These are phyloP conservation scores for Mariannaea elegans DNA, from an alignment of 2,329 filamentous ascomycete genomes.

Conservation along the genomic window DNA sequence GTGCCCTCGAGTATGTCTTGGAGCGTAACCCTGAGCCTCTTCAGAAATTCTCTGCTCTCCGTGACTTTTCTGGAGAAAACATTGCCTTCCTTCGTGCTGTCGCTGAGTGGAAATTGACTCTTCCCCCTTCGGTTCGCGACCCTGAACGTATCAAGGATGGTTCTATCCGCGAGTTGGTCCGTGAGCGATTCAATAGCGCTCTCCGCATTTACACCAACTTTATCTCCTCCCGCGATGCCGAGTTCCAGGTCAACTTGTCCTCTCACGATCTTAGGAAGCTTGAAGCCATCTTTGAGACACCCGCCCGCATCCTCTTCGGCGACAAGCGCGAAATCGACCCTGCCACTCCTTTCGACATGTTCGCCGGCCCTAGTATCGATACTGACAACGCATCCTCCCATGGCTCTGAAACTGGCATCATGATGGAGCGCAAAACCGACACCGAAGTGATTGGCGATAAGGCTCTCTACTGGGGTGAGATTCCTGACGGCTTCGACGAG, in stretches of 20 bases:
- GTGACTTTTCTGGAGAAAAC: slow-evolving; percentile 77
- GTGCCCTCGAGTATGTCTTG: slow-evolving; percentile 62
- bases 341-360: slow-evolving; percentile 54
- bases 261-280: slow-evolving; percentile 63
- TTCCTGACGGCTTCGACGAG: slow-evolving; percentile 61
- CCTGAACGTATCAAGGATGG: slow-evolving; percentile 33
- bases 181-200: slow-evolving; percentile 66
- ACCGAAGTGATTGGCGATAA: slow-evolving; percentile 35
- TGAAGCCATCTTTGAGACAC: slow-evolving; percentile 63
- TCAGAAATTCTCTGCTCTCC: slow-evolving; percentile 69
- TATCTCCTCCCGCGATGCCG: slow-evolving; percentile 52
- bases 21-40: slow-evolving; percentile 67
- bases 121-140: slow-evolving; percentile 37
- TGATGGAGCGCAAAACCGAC: slow-evolving; percentile 22
- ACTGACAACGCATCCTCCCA: slow-evolving; percentile 28
- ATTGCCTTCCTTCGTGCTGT: slow-evolving; percentile 69
- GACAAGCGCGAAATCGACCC: slow-evolving; percentile 50
- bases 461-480: slow-evolving; percentile 52
- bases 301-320: slow-evolving; percentile 57
- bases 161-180: slow-evolving; percentile 46
- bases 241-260: slow-evolving; percentile 74
- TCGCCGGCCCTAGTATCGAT: slow-evolving; percentile 35
- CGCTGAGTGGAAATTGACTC: slow-evolving; percentile 51
- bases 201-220: slow-evolving; percentile 51
- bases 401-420: slow-evolving; percentile 38